A percentile compares a stretch with the other conserved stretches of the same genome.
Evolutionary conservation across 345 rosid species (phyloP).

Genomic region (Euphorbia tirucalli): DNA sequence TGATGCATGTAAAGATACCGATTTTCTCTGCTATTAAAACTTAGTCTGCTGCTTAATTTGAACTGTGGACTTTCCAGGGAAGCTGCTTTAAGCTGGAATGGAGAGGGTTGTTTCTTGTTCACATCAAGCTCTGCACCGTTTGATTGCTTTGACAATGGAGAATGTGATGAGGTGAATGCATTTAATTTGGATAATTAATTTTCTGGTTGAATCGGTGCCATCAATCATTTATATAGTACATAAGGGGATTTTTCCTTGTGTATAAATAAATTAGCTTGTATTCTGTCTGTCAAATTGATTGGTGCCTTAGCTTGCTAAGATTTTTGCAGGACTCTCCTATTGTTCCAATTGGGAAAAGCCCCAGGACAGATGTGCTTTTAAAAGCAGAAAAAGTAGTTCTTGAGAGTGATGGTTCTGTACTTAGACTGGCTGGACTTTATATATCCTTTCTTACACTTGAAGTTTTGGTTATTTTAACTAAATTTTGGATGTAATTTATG

Average conservation of each 20-base stretch:
- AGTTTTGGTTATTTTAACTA: background rate
- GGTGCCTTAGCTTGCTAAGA: background rate
- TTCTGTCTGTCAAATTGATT: background rate
- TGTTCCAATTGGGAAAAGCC: constrained; percentile 86
- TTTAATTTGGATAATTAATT: constrained; percentile 11
- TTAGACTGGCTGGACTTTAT: constrained; percentile 92
- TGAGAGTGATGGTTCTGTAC: constrained; percentile 71
- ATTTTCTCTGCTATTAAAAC: background rate
- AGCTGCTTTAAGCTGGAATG: constrained; percentile 86
- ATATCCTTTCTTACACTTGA: constrained; percentile 63
- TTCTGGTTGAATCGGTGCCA: background rate
- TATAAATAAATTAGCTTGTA: too few species aligned
- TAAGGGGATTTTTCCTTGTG: too few species aligned
- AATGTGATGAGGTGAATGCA: constrained; percentile 67
- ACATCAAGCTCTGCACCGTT: constrained; percentile 88
- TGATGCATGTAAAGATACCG: constrained; percentile 3
- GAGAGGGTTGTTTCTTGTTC: constrained; percentile 84
- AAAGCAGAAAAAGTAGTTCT: constrained; percentile 73
- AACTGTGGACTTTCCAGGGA: constrained; percentile 44
- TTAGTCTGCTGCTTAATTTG: constrained; percentile 16
- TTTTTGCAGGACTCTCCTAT: constrained; percentile 62
- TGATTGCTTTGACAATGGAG: constrained; percentile 77
- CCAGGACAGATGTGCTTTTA: constrained; percentile 77
- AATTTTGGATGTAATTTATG: constrained; percentile 18
- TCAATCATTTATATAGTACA: too few species aligned